Base-by-base conservation (phyloP, 73 alveolate genomes). In the Paramecium sexaurelia region DNA sequence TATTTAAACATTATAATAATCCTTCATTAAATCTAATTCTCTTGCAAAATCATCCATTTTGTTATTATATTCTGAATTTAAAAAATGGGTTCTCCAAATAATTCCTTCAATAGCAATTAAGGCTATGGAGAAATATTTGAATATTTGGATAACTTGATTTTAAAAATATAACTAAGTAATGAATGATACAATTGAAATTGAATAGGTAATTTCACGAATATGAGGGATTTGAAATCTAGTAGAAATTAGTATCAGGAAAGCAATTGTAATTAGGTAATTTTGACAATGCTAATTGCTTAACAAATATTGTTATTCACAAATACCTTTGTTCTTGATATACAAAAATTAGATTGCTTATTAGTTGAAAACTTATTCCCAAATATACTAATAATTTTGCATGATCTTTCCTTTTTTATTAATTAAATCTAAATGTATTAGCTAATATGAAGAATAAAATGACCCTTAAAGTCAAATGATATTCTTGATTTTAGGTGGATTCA, bases 271-370 rank as follows among this genome's bases (percentile, higher is more conserved):
- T 32, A 61, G 24, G 43, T 61, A 61, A 61, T 61, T 61, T 32
- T 61, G 82, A 61, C 82, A 61, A 61, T 61, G 82, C 41, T 61
- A 27, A 61, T 8, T 27, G 41, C 82, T 61, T 32, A 27, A 61
- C 36, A 27, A 19, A 61, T 61, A 32, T 51, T 51, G 27, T 51
- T 51, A 51, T 27, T 32, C 82, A 27, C 19, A 61, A 61, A 27
- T 61, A 61, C 82, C 82, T 61, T 61, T 61, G 45, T 19, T 61
- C 24, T 27, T 61, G 45, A 26, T 27, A 61, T 27, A 61, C 41
- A 61, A 61, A 61, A 3, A 61, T 11, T 22, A 61, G 10, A 61
- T 32, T 61, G 41, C 82, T 61, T 1, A 61, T 27, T 61, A 32
- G 11, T 32, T 61, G 82, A 61, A 61, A 22, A 26, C 20, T 32